These are phyloP conservation scores for Colletotrichum musicola DNA, from an alignment of 2,329 filamentous ascomycete species.

Conservation along the genomic window DNA sequence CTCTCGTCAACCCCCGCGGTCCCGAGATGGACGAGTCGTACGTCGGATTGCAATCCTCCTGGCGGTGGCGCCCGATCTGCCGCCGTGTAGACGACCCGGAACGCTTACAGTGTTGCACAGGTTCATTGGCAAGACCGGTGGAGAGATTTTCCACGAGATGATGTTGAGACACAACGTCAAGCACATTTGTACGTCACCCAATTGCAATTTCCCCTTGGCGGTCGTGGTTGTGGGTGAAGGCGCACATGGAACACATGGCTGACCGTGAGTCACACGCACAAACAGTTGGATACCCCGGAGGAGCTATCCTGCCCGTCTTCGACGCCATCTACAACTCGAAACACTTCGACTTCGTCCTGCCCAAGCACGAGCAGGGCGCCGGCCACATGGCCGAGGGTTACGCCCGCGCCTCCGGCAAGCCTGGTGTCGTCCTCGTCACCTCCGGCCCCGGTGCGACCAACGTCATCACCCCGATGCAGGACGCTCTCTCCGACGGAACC, in stretches of 20 bases:
- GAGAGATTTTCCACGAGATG: conserved; percentile 99
- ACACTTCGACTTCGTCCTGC: conserved; percentile 96
- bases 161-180: conserved; percentile 94
- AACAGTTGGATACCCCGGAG: conserved; percentile 88
- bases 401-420: conserved; percentile 91
- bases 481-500: conserved; percentile 94
- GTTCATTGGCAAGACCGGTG: conserved; percentile 94
- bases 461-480: conserved; percentile 95
- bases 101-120: conserved; percentile 53
- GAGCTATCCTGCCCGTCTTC: conserved; percentile 96
- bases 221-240: background rate
- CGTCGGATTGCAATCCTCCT: conserved; percentile 48
- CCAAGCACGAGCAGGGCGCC: conserved; percentile 96
- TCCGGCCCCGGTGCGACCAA: conserved; percentile 98
- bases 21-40: conserved; percentile 86
- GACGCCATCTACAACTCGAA: conserved; percentile 99
- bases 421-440: conserved; percentile 95
- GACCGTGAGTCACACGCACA: conserved; percentile 20
- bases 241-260: conserved; percentile 13
- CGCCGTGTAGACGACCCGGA: conserved; percentile 24
- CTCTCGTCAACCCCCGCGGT: conserved; percentile 70
- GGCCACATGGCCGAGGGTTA: conserved; percentile 99
- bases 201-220: background rate
- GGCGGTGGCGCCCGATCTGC: conserved; percentile 27
- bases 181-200: conserved; percentile 83